Percentiles rank a stretch among this genome's conserved stretches.
These are phyloP conservation scores for Penicillium freii DNA, from an alignment of 2,329 filamentous ascomycete genomes.

Conservation along the genomic window DNA sequence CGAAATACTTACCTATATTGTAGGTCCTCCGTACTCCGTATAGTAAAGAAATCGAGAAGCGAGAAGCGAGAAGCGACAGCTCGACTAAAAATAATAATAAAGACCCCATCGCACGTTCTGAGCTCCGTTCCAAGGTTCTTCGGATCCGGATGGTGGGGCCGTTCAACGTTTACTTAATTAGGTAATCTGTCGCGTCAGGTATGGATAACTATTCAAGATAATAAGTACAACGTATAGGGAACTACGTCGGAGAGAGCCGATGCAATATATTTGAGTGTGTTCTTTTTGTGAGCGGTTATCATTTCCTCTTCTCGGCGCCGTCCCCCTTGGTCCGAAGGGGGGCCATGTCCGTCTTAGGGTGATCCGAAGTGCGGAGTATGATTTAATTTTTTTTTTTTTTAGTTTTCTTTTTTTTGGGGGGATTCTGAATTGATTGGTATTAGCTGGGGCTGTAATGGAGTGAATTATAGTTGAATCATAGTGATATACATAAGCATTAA, in stretches of 20 bases:
- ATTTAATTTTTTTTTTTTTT: neutral
- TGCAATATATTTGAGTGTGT: neutral
- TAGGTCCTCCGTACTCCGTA: no score
- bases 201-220: neutral
- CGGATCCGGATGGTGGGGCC: conserved; percentile 34
- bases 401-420: no score
- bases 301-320: conserved; percentile 6
- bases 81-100: conserved; percentile 1
- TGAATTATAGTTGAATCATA: neutral
- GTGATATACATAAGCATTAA: neutral
- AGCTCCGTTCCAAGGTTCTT: conserved; percentile 8
- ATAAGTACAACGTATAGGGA: neutral
- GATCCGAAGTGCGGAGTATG: conserved; percentile 18
- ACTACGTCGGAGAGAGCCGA: neutral
- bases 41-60: neutral
- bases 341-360: conserved; percentile 5
- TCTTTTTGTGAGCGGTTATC: neutral
- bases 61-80: neutral
- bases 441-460: neutral
- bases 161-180: conserved; percentile 10
- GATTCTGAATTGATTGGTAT: neutral
- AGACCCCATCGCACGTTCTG: conserved; percentile 3
- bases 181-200: neutral
- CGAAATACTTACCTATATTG: neutral
- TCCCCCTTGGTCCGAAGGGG: conserved; percentile 1